Conservation (phyloP, 164 flowering plant species). For the Chloranthus sessilifolius region DNA sequence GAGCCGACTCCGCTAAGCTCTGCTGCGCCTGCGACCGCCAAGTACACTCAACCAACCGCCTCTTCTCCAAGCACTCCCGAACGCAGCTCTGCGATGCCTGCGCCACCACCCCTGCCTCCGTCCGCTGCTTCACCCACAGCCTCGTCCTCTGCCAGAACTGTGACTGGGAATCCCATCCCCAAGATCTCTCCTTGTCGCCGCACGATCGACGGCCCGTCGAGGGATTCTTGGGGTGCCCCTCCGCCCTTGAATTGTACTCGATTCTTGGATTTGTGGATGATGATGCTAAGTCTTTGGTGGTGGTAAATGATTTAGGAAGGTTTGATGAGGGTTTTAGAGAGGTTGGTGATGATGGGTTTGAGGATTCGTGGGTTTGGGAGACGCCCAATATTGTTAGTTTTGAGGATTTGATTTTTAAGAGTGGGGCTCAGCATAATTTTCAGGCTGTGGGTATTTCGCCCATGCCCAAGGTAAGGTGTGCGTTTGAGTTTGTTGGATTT, state of each 20-base stretch:
- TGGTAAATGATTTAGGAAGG: constrained; percentile 8
- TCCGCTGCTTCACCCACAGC: constrained; percentile 53
- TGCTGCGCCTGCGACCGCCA: constrained; percentile 67
- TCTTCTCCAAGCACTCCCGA: constrained; percentile 68
- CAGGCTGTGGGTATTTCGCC: constrained; percentile 61
- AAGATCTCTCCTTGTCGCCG: constrained; percentile 7
- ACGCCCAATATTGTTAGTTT: constrained; percentile 41
- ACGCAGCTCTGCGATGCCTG: constrained; percentile 68
- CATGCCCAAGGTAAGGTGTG: constrained; percentile 68
- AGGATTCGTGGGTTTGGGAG: constrained; percentile 58
- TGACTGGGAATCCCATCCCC: constrained; percentile 63
- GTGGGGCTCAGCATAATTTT: constrained; percentile 31
- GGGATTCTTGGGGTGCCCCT: constrained; percentile 66
- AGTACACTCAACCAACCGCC: constrained; percentile 66
- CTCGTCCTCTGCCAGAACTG: constrained; percentile 69
- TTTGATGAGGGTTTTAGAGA: constrained; percentile 12
- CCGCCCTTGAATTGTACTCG: constrained; percentile 37
- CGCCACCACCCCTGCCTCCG: constrained; percentile 44
- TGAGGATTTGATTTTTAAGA: constrained; percentile 52
- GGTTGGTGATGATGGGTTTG: constrained; percentile 22
- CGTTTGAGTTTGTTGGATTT: too few relatives aligned
- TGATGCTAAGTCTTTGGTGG: constrained; percentile 26
- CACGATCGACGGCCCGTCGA: constrained; percentile 67
- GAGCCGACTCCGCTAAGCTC: constrained; percentile 81
- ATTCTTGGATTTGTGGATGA: constrained; percentile 57